Base-by-base conservation (phyloP, 164 flowering plant species). In the Magnolia officinalis region DNA sequence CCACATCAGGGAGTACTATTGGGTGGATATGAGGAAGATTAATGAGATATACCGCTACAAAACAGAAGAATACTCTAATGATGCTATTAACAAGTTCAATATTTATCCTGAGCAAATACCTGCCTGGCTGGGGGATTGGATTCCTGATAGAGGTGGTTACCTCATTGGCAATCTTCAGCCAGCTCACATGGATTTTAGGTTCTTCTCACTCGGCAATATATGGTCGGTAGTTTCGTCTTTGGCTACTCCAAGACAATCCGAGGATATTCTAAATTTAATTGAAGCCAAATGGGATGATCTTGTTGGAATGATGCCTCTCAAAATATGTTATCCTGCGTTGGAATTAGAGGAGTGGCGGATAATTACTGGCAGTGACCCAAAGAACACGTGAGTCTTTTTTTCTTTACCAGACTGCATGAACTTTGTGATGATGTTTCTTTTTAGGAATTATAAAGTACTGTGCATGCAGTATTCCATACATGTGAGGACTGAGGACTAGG, bases 101-200 rank as follows among this genome's bases (percentile, higher is more conserved):
- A 93, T 93, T 55, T 92, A 93, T 81, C 96, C 98, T 18, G 98
- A 94, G 10, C 98, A 94, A 80, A 92, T 92, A 66, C 95, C 98
- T 67, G 19, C 79, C 11, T 94, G 98, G 98, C 85, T 94, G 18
- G 87, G 91, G 68, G 95, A 94, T 70, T 94, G 98, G 97, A 77
- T 92, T 75, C 95, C 96, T n/a, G 98, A 92, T 78, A 79, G 80
- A 75, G 94, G 95, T 31, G 98, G 98, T 10, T 94, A 92, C 83
- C 80, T 92, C 68, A 86, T 92, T 58, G 98, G 98, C 70, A 94
- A 94, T 82, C 85, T 94, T 19, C 97, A 94, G 79, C 98, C 98
- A 5, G 97, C 92, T 72, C 97, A 92, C 79, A 92, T 92, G 98
- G 97, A 94, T 77, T 94, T 94, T 76, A 89, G 98, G 84, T 92